Percentiles rank a stretch among this genome's conserved stretches.
These are phyloP conservation scores for Sarocladium strictum DNA, from an alignment of 2,329 filamentous ascomycete genomes.

Conservation along the genomic window DNA sequence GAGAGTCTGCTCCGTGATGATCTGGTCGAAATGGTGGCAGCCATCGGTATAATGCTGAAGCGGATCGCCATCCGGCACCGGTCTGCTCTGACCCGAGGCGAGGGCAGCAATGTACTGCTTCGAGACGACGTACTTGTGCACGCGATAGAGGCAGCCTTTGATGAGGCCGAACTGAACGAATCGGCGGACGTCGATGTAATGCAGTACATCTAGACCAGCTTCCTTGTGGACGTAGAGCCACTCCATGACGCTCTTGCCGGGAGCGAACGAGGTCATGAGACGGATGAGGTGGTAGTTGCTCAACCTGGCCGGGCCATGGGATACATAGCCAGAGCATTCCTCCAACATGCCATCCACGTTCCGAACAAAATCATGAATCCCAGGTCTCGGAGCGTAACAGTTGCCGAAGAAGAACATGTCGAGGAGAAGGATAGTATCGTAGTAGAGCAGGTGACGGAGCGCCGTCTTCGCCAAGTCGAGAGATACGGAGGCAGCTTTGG, in stretches of 20 bases:
- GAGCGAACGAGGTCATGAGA: constrained; percentile 79
- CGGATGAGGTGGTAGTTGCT: constrained; percentile 65
- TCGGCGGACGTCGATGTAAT: constrained; percentile 78
- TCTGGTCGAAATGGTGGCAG: constrained; percentile 72
- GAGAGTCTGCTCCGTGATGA: constrained; percentile 69
- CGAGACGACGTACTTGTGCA: constrained; percentile 83
- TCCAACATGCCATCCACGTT: constrained; percentile 71
- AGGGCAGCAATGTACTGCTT: constrained; percentile 54
- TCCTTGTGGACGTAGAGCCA: constrained; percentile 76
- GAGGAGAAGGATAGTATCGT: constrained; percentile 81
- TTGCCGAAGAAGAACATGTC: constrained; percentile 94
- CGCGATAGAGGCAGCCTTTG: constrained; percentile 87
- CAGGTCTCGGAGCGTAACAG: constrained; percentile 77
- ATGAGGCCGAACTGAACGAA: constrained; percentile 95
- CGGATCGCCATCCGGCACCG: constrained; percentile 37
- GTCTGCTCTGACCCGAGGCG: constrained; percentile 46
- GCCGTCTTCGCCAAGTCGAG: constrained; percentile 80
- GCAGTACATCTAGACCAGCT: constrained; percentile 57
- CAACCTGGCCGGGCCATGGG: constrained; percentile 37
- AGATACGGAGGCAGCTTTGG: constrained; percentile 78
- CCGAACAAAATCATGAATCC: constrained; percentile 72
- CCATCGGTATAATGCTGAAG: constrained; percentile 68
- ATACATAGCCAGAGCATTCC: constrained; percentile 84
- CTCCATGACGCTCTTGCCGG: constrained; percentile 77
- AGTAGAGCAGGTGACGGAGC: constrained; percentile 85